A percentile compares a stretch with the other conserved stretches of the same genome.
Evolutionary conservation across 176 grass and related monocot species (phyloP).

Genomic region (Pharus latifolius): DNA sequence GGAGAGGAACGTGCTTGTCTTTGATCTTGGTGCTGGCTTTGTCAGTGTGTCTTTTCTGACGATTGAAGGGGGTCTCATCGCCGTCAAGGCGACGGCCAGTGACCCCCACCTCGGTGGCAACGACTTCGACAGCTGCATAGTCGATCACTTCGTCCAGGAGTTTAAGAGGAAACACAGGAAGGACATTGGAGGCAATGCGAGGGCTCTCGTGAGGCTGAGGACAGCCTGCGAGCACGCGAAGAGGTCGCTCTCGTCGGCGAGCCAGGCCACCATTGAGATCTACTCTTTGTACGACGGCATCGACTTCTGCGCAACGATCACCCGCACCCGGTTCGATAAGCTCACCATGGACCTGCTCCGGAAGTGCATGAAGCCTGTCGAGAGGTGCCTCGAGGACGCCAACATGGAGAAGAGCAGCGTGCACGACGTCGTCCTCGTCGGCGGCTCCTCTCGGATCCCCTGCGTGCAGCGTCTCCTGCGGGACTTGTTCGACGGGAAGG

Average conservation of each 20-base stretch:
- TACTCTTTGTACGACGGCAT: conserved; percentile 13
- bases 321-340: conserved; percentile 29
- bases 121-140: conserved; percentile 25
- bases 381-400: conserved; percentile 20
- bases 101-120: conserved; percentile 21
- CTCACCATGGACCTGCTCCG: conserved; percentile 42
- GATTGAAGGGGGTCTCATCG: neutral
- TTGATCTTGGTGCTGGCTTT: conserved; percentile 19
- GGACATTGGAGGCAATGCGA: conserved; percentile 5
- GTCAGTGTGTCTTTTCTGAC: conserved; percentile 4
- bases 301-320: conserved; percentile 31
- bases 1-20: conserved; percentile 18
- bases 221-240: conserved; percentile 26
- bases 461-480: conserved; percentile 6
- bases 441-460: conserved; percentile 31
- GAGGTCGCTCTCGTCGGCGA: conserved; percentile 11
- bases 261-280: conserved; percentile 7
- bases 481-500: conserved; percentile 17
- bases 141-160: conserved; percentile 20
- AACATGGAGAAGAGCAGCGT: conserved; percentile 21
- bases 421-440: conserved; percentile 19
- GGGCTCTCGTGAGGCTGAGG: conserved; percentile 22
- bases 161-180: conserved; percentile 8
- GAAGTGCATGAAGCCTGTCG: conserved; percentile 27
- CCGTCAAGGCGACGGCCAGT: conserved; percentile 10